Percentiles rank a stretch among this genome's conserved stretches.
These are phyloP conservation scores for Colletotrichum musae DNA, from an alignment of 2,329 filamentous ascomycete genomes.

Conservation along the genomic window DNA sequence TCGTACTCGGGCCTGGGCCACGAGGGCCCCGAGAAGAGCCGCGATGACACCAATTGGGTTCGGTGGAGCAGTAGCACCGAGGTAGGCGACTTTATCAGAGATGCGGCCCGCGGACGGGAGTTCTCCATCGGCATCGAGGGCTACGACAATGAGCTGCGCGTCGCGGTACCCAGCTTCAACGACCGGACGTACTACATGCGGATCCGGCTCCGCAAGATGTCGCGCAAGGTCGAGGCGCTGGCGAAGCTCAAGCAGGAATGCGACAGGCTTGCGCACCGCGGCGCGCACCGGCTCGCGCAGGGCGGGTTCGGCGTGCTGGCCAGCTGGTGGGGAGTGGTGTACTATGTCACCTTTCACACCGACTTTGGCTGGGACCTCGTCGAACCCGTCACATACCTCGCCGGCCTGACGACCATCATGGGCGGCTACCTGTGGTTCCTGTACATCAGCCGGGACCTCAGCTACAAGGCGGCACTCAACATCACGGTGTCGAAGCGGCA, in stretches of 20 bases:
- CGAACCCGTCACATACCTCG: slow-evolving; percentile 91
- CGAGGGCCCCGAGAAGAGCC: slow-evolving; percentile 62
- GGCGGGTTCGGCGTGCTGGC: slow-evolving; percentile 82
- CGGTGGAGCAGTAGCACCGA: slow-evolving; percentile 92
- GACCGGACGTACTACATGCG: slow-evolving; percentile 93
- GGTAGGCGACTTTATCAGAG: slow-evolving; percentile 93
- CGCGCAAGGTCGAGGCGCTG: slow-evolving; percentile 76
- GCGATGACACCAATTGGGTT: slow-evolving; percentile 73
- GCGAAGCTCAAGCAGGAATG: slow-evolving; percentile 85
- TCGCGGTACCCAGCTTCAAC: slow-evolving; percentile 88
- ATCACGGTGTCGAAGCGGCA: slow-evolving; percentile 87
- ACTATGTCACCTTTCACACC: slow-evolving; percentile 79
- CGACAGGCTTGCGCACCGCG: slow-evolving; percentile 81
- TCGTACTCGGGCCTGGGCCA: slow-evolving; percentile 80
- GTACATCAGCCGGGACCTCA: slow-evolving; percentile 91
- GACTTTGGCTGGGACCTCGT: slow-evolving; percentile 91
- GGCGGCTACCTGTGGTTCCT: slow-evolving; percentile 94
- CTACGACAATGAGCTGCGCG: slow-evolving; percentile 73
- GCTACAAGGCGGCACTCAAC: slow-evolving; percentile 88
- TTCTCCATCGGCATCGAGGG: slow-evolving; percentile 90
- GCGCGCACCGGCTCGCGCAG: slow-evolving; percentile 84
- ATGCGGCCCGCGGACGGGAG: slow-evolving; percentile 86
- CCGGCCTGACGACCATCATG: slow-evolving; percentile 88
- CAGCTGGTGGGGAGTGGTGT: slow-evolving; percentile 87
- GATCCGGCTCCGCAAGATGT: slow-evolving; percentile 80